phyloP scores from a whole-genome alignment of 192 early-diverging fungal genomes.

The Rhizophagus clarus region DNA sequence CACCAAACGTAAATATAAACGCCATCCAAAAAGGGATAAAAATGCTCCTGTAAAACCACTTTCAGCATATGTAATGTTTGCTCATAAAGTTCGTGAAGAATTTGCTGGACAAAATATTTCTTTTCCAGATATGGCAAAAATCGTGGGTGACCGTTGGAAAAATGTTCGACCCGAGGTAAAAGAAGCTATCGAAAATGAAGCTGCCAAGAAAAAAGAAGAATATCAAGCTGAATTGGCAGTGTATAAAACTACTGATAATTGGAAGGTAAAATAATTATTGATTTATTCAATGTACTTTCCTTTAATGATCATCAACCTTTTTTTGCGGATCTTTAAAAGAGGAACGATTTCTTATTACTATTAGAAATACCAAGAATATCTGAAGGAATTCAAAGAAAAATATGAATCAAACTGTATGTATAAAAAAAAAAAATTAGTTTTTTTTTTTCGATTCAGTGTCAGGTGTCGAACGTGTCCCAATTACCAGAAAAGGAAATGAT shows the following conservation, averaged over 20 bases:
- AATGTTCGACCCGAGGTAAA: conserved; percentile 36
- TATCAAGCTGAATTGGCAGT: conserved; percentile 33
- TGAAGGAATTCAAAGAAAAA: conserved; percentile 43
- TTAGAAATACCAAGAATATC: conserved; percentile 45
- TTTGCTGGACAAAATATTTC: conserved; percentile 40
- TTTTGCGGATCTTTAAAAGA: not conserved
- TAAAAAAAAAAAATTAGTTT: not conserved
- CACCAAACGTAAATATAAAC: conserved; percentile 46
- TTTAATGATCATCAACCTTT: not conserved
- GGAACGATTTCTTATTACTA: not conserved
- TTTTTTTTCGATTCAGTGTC: not conserved
- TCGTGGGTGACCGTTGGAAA: conserved; percentile 54
- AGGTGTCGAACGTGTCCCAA: too few species aligned
- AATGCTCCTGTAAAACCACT: conserved; percentile 50
- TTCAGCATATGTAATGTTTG: conserved; percentile 54
- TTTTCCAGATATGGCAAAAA: conserved; percentile 48
- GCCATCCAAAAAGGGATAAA: conserved; percentile 51
- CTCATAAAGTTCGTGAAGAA: conserved; percentile 48
- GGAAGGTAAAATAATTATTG: conserved; percentile 29
- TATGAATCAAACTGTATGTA: conserved; percentile 36
- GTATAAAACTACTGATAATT: conserved; percentile 45
- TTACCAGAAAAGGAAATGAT: too few species aligned
- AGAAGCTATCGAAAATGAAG: conserved; percentile 37
- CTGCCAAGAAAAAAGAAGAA: conserved; percentile 35
- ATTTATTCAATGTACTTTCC: not conserved